phyloP scores from a whole-genome alignment of 805 yeast genomes.

The Monosporozyma aerobia region DNA sequence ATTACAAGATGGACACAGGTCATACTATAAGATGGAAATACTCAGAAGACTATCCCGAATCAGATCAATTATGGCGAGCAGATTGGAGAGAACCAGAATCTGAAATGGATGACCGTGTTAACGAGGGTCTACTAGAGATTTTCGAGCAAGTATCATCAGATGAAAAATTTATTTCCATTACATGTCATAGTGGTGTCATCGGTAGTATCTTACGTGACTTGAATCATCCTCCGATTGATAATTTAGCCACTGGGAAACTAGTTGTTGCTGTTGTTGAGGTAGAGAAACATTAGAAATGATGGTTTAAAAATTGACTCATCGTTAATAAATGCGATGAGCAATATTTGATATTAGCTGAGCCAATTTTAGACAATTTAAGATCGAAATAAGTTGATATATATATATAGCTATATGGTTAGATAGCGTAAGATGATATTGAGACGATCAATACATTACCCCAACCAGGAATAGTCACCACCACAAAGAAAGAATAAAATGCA shows the following conservation, averaged over 20 bases:
- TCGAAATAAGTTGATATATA: not conserved
- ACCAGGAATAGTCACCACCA: not conserved
- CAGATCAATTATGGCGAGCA: conserved; percentile 39
- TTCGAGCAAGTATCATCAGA: conserved; percentile 29
- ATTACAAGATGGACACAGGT: conserved; percentile 12
- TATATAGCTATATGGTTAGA: too few species aligned
- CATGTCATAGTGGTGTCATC: conserved; percentile 57
- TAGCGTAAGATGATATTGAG: not conserved
- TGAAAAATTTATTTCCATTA: conserved; percentile 35
- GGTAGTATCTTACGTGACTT: conserved; percentile 41
- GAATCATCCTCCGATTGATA: conserved; percentile 47
- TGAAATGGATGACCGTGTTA: conserved; percentile 40
- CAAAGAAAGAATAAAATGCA: not conserved
- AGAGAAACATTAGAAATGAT: not conserved
- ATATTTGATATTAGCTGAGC: not conserved
- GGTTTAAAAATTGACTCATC: not conserved
- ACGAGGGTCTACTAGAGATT: conserved; percentile 32
- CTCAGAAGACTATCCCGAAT: conserved; percentile 38
- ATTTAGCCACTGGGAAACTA: conserved; percentile 54
- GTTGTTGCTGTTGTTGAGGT: conserved; percentile 46
- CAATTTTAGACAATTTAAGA: not conserved
- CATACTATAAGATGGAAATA: conserved; percentile 37
- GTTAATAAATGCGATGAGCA: not conserved
- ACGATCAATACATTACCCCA: not conserved
- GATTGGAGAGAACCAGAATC: conserved; percentile 40